phyloP scores from a whole-genome alignment of 768 basidiomycete species.

The Dentipellis fragilis region DNA sequence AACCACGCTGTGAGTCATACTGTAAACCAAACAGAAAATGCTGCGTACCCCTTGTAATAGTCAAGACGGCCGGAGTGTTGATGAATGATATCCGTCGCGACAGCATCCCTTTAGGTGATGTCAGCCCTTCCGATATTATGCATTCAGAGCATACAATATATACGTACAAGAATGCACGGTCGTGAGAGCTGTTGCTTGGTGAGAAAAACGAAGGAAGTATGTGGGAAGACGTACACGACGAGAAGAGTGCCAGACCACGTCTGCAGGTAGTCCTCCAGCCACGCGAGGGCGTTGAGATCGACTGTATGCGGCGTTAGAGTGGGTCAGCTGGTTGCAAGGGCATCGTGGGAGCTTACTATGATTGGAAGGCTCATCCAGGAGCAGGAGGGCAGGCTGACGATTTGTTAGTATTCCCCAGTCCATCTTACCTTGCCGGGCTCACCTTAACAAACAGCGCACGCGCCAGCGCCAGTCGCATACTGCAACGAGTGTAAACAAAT shows the following conservation, averaged over 20 bases:
- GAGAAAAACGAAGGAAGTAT: not conserved
- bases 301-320: slow-evolving; percentile 29
- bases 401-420: slow-evolving; percentile 1
- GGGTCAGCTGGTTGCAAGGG: not conserved
- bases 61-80: slow-evolving; percentile 88
- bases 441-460: slow-evolving; percentile 95
- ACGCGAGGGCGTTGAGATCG: slow-evolving; percentile 92
- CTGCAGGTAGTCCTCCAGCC: slow-evolving; percentile 95
- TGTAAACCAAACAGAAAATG: no score
- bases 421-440: not conserved
- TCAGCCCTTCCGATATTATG: not conserved
- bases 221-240: slow-evolving; percentile 60
- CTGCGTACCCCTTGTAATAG: slow-evolving; percentile 85
- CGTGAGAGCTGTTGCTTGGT: slow-evolving; percentile 64
- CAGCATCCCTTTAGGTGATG: slow-evolving; percentile 55
- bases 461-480: slow-evolving; percentile 94
- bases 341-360: slow-evolving; percentile 52
- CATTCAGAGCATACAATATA: no score
- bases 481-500: slow-evolving; percentile 17
- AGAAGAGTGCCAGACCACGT: slow-evolving; percentile 89
- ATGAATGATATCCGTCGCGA: slow-evolving; percentile 97
- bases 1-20: not conserved
- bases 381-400: slow-evolving; percentile 56
- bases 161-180: slow-evolving; percentile 84
- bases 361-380: slow-evolving; percentile 94